A percentile compares a stretch with the other conserved stretches of the same genome.
phyloP scores from a whole-genome alignment of 345 rosid genomes.

The Arabis hirsuta region DNA sequence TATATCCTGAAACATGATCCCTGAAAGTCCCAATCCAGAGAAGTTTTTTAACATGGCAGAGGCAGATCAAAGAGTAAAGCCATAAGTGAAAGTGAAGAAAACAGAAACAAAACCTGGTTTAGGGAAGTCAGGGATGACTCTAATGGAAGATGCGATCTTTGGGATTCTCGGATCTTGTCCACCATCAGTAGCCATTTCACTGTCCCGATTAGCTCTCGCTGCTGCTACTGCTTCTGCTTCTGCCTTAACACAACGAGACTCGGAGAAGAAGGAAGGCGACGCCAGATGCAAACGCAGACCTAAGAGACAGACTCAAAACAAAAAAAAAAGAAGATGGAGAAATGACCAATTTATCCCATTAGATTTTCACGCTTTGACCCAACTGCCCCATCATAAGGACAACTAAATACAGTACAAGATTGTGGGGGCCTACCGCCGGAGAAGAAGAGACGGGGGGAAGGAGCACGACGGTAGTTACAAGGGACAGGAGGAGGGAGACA shows the following conservation, averaged over 20 bases:
- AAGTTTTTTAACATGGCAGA: too few species aligned
- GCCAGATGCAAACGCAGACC: constrained; percentile 38
- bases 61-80: constrained; percentile 8
- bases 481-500: constrained; percentile 18
- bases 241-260: constrained; percentile 22
- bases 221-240: constrained; percentile 19
- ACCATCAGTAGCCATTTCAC: constrained; percentile 56
- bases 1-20: constrained; percentile 90
- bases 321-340: background rate
- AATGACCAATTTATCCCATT: constrained; percentile 35
- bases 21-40: constrained; percentile 43
- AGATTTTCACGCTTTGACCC: constrained; percentile 30
- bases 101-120: constrained; percentile 63
- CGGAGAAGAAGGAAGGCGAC: constrained; percentile 13
- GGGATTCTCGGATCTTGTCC: constrained; percentile 66
- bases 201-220: constrained; percentile 28
- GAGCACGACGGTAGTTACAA: constrained; percentile 5
- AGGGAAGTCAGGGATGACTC: constrained; percentile 93
- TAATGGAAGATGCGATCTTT: constrained; percentile 66
- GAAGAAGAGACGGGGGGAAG: constrained; percentile 26
- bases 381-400: constrained; percentile 37
- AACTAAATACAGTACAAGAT: too few species aligned
- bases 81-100: background rate
- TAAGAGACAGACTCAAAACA: background rate
- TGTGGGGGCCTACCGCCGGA: constrained; percentile 21